Evolutionary conservation across 306 rosid species (phyloP), one percentile per base, ranked within the genome.

Genomic region (Geum urbanum): DNA sequence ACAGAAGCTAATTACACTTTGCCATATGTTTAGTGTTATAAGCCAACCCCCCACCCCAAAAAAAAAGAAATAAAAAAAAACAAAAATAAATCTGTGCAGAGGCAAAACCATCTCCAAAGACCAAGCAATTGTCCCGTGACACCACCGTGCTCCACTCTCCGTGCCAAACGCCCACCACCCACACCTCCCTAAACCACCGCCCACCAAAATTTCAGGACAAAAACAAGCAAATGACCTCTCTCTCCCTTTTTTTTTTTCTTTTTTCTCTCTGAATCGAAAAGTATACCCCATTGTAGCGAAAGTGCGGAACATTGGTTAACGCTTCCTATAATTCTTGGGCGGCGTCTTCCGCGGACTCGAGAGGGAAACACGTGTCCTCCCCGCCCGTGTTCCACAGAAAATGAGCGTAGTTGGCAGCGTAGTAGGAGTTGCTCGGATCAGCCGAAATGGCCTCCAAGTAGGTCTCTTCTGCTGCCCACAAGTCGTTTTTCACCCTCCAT

Each of bases 301-400:
- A n/a, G n/a, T n/a, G n/a, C n/a, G n/a, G 20, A 16, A 44, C 24
- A 49, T 40, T 40, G 67, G 64, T 24, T 39, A 45, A n/a, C n/a
- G n/a, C n/a, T 2, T 43, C 18, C 73, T 69, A 89, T 46, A 69
- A 71, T 16, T 84, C 85, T 41, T 82, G 77, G 24, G 78, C 60
- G 73, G 66, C 22, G 12, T 90, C 37, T 3, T 32, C 97, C 0
- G 89, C 71, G 13, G 92, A 66, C 40, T 27, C 64, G 1, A 86
- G 83, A 20, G 99, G 96, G 66, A 83, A 95, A 63, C 97, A 95
- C 10, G 99, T 89, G 74, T 95, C 99, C 35, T 95, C 97, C 2
- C 81, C 99, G 24, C 96, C 99, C 2, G 96, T 89, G 77, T 89
- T 83, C 99, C 99, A 91, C 0, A 95, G 96, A 69, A 95, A 95